Evolutionary conservation across 305 asterid species (phyloP).

Genomic region (Vinca major): DNA sequence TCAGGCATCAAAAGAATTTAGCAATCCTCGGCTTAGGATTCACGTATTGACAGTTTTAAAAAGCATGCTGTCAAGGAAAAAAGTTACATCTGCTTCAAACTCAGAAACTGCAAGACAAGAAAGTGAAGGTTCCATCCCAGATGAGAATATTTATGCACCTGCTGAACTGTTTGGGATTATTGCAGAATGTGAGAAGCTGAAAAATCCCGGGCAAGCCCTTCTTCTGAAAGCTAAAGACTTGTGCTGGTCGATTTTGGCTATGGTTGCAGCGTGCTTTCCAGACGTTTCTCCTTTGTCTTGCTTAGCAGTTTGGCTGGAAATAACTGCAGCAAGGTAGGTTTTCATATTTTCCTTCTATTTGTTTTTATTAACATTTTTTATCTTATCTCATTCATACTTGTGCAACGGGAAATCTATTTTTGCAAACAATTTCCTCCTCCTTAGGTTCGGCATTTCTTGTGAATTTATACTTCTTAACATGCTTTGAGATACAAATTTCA

Average conservation of each 20-base stretch:
- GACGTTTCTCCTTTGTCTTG: constrained; percentile 84
- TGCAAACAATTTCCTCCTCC: constrained; percentile 1
- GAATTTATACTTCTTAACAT: constrained; percentile 3
- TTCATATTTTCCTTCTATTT: background rate
- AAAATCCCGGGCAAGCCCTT: constrained; percentile 88
- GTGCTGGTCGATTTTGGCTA: constrained; percentile 94
- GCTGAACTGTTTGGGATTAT: constrained; percentile 86
- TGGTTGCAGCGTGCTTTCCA: constrained; percentile 92
- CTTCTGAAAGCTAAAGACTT: constrained; percentile 87
- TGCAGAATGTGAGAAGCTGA: constrained; percentile 83
- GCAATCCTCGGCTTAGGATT: constrained; percentile 68
- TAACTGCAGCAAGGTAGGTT: constrained; percentile 89
- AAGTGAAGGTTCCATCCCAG: constrained; percentile 33
- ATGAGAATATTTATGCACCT: constrained; percentile 56
- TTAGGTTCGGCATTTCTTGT: constrained; percentile 12
- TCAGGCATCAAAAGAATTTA: constrained; percentile 86
- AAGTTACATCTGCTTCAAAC: constrained; percentile 37
- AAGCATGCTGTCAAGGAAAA: constrained; percentile 72
- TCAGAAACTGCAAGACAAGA: constrained; percentile 39
- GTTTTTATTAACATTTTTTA: constrained; percentile 14
- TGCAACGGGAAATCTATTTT: constrained; percentile 5
- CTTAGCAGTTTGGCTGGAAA: constrained; percentile 92
- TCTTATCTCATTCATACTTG: constrained; percentile 9
- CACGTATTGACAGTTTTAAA: constrained; percentile 84
- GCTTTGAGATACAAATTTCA: constrained; percentile 18